Percentiles rank a stretch among this genome's conserved stretches.
phyloP scores from a whole-genome alignment of 1,139 yeast genomes.

The Pichia sp. region DNA sequence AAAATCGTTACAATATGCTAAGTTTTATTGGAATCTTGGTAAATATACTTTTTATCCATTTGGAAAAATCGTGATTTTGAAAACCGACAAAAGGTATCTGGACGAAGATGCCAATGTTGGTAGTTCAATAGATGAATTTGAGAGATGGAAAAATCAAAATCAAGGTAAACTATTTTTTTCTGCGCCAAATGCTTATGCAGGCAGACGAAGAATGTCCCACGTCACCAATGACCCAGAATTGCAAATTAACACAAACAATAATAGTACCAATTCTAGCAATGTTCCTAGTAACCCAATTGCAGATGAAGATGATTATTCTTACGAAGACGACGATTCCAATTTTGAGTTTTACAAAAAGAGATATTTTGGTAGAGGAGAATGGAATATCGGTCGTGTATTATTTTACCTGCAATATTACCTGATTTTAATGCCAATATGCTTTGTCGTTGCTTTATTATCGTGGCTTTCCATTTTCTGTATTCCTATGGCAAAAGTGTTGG shows the following conservation, averaged over 20 bases:
- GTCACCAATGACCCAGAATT: background rate
- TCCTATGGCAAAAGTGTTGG: constrained; percentile 78
- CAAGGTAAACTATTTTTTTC: constrained; percentile 67
- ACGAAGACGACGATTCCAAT: constrained; percentile 19
- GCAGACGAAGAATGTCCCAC: background rate
- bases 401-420: constrained; percentile 71
- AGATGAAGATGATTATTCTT: constrained; percentile 1
- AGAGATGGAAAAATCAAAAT: constrained; percentile 74
- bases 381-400: constrained; percentile 78
- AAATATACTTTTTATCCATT: constrained; percentile 73
- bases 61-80: constrained; percentile 79
- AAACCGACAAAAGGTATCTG: constrained; percentile 70
- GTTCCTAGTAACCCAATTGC: background rate
- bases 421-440: constrained; percentile 60
- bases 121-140: constrained; percentile 73
- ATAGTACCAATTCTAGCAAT: background rate
- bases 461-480: constrained; percentile 87
- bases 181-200: constrained; percentile 27
- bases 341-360: constrained; percentile 29
- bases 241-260: background rate
- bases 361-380: constrained; percentile 85
- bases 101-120: constrained; percentile 90
- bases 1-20: constrained; percentile 49
- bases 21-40: constrained; percentile 55
- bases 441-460: constrained; percentile 48